A percentile compares a stretch with the other conserved stretches of the same genome.
Conservation (phyloP, 2,329 filamentous ascomycete genomes). For the Sclerotinia subarctica region DNA sequence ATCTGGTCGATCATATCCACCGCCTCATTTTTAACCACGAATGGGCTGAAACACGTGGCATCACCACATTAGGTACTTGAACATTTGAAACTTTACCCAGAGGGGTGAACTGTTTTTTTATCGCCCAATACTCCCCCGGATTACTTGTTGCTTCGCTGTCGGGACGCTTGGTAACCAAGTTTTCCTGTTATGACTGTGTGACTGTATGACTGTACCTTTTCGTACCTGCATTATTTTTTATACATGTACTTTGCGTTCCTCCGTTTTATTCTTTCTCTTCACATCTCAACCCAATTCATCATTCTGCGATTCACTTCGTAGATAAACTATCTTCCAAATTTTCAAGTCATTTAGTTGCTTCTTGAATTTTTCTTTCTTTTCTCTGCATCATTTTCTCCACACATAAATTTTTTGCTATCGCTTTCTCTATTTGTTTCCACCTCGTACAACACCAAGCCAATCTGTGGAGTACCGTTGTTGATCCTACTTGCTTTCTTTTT, state of each 20-base stretch:
- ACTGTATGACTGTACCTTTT: neutral
- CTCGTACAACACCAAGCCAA: neutral
- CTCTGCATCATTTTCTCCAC: neutral
- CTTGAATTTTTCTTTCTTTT: slow-evolving; percentile 3
- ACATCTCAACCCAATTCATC: slow-evolving; percentile 8
- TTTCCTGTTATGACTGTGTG: neutral
- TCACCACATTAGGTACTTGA: slow-evolving; percentile 11
- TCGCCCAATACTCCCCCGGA: slow-evolving; percentile 17
- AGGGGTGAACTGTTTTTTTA: slow-evolving; percentile 20
- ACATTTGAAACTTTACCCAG: neutral
- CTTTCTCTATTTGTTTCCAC: slow-evolving; percentile 4
- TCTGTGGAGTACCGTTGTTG: neutral
- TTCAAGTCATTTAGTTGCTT: slow-evolving; percentile 18
- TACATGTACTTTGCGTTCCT: slow-evolving; percentile 4
- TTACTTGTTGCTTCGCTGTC: slow-evolving; percentile 17
- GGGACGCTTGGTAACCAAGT: slow-evolving; percentile 5
- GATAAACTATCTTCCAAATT: slow-evolving; percentile 4
- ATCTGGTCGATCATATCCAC: slow-evolving; percentile 17
- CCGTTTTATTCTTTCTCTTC: slow-evolving; percentile 8
- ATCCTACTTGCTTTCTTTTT: neutral
- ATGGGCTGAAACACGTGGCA: slow-evolving; percentile 21
- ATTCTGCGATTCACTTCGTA: slow-evolving; percentile 4
- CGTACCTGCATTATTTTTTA: slow-evolving; percentile 22
- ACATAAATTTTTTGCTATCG: neutral
- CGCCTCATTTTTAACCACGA: slow-evolving; percentile 20